phyloP scores from a whole-genome alignment of 192 early-diverging fungal species.

The Coemansia sp. region DNA sequence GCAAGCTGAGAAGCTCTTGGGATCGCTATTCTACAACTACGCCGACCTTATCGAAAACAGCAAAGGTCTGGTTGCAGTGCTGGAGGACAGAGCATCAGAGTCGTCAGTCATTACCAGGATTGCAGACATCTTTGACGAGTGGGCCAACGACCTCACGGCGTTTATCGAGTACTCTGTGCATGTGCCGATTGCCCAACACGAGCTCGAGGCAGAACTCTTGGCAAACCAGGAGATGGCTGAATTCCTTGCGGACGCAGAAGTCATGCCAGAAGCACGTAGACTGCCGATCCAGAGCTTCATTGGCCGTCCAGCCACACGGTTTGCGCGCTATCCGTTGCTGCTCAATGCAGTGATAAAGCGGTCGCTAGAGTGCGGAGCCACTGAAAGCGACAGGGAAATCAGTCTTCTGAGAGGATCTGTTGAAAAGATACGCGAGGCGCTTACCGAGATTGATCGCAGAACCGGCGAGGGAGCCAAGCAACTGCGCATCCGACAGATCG shows the following conservation, averaged over 20 bases:
- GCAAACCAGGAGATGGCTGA: slow-evolving; percentile 64
- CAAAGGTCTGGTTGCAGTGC: slow-evolving; percentile 52
- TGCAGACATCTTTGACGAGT: slow-evolving; percentile 80
- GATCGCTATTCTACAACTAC: slow-evolving; percentile 78
- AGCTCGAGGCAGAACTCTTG: slow-evolving; percentile 75
- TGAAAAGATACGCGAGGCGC: slow-evolving; percentile 31
- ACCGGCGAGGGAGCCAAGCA: slow-evolving; percentile 42
- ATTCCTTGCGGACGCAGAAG: slow-evolving; percentile 77
- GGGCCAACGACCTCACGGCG: slow-evolving; percentile 65
- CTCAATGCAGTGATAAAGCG: slow-evolving; percentile 76
- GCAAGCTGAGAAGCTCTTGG: slow-evolving; percentile 63
- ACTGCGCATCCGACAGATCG: slow-evolving; percentile 45
- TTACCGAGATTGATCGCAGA: slow-evolving; percentile 39
- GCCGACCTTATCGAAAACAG: slow-evolving; percentile 62
- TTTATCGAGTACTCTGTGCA: slow-evolving; percentile 86
- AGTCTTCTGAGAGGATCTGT: slow-evolving; percentile 21
- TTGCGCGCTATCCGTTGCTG: slow-evolving; percentile 85
- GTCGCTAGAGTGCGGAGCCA: slow-evolving; percentile 54
- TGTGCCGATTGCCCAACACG: slow-evolving; percentile 74
- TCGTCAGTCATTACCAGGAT: slow-evolving; percentile 69
- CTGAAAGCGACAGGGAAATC: slow-evolving; percentile 71
- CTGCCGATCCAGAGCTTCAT: slow-evolving; percentile 87
- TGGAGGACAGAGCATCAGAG: slow-evolving; percentile 59
- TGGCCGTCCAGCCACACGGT: slow-evolving; percentile 79
- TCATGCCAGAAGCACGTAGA: slow-evolving; percentile 70